These are phyloP conservation scores for Penicillium sp. DNA, from an alignment of 2,329 filamentous ascomycete genomes.

Conservation along the genomic window DNA sequence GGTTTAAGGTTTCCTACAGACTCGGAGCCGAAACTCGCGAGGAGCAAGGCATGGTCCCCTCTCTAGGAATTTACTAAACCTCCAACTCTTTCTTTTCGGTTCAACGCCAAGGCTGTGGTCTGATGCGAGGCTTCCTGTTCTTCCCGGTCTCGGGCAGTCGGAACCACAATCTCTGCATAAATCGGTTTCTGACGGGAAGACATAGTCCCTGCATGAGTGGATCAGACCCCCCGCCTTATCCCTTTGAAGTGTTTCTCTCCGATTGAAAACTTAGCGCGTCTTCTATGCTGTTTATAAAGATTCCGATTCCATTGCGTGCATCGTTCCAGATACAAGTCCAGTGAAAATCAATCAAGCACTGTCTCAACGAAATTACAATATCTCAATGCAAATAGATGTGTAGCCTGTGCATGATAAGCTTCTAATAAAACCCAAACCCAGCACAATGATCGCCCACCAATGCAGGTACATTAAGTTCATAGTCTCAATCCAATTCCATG, in stretches of 20 bases:
- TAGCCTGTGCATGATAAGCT: background rate
- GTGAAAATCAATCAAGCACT: background rate
- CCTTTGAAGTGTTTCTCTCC: constrained; percentile 5
- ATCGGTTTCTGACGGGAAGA: background rate
- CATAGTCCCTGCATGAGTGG: background rate
- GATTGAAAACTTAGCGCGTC: constrained; percentile 17
- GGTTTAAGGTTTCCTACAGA: constrained; percentile 84
- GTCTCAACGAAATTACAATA: too few species aligned
- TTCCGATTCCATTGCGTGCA: constrained; percentile 1
- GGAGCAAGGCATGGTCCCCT: constrained; percentile 82
- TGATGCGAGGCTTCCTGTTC: background rate
- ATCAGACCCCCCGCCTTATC: background rate
- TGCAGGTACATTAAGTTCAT: background rate
- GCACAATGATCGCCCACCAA: background rate
- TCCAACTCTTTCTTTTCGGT: background rate
- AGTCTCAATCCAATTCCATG: background rate
- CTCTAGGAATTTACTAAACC: constrained; percentile 68
- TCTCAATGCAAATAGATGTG: background rate
- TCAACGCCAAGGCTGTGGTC: background rate
- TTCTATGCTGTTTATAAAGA: constrained; percentile 18
- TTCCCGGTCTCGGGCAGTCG: background rate
- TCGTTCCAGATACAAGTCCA: constrained; percentile 8
- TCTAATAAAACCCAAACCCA: background rate
- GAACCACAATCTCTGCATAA: background rate
- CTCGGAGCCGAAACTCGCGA: constrained; percentile 63